These are phyloP conservation scores for Naganishia sp. DNA, from an alignment of 1,284 basidiomycete genomes.

Conservation along the genomic window DNA sequence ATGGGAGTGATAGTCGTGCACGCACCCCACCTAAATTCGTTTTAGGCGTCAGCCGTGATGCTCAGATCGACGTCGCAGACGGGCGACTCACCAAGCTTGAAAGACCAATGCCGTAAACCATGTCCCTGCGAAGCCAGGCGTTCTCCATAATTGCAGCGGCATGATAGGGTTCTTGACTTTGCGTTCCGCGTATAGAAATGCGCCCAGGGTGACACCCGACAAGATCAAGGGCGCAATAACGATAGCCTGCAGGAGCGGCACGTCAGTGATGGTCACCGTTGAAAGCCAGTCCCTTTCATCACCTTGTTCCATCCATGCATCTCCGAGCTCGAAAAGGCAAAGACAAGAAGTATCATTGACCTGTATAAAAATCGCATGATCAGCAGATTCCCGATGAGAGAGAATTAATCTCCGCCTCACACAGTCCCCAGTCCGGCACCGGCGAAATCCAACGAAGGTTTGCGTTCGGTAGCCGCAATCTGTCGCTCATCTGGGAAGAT, in stretches of 20 bases:
- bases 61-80: too few species aligned
- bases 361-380: not conserved
- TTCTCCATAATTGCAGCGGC: not conserved
- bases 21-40: too few species aligned
- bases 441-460: not conserved
- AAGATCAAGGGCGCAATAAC: not conserved
- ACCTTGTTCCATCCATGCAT: not conserved
- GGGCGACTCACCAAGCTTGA: not conserved
- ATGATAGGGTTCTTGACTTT: constrained; percentile 7
- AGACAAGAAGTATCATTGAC: not conserved
- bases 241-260: not conserved
- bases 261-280: not conserved
- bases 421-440: not conserved
- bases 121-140: not conserved
- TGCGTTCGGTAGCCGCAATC: not conserved
- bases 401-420: not conserved
- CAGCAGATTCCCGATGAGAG: not conserved
- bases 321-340: not conserved
- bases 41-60: too few species aligned
- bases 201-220: not conserved
- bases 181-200: not conserved
- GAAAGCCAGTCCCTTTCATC: not conserved
- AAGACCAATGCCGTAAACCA: not conserved
- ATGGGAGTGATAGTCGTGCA: too few species aligned
- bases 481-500: not conserved